Percentiles rank a stretch among this genome's conserved stretches.
Conservation (phyloP, 768 basidiomycete species). For the Coprinellus micaceus region DNA sequence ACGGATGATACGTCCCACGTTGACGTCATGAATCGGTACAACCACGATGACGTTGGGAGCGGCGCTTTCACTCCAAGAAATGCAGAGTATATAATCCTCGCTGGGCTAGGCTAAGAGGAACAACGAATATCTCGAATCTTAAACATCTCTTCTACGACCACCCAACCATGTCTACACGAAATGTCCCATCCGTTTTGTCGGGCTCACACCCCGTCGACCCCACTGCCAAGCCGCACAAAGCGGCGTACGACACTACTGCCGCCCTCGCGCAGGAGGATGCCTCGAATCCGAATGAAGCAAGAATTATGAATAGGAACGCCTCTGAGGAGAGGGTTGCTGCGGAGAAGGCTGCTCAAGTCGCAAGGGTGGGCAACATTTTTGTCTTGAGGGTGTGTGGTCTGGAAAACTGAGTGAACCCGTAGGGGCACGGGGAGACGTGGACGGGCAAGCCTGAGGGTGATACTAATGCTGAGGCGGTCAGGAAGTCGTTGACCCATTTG, state of each 20-base stretch:
- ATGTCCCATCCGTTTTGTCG: neutral
- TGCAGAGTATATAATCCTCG: neutral
- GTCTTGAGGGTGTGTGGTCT: neutral
- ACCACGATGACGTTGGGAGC: neutral
- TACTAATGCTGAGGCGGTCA: constrained; percentile 2
- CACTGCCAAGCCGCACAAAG: constrained; percentile 7
- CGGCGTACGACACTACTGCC: constrained; percentile 51
- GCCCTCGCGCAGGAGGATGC: constrained; percentile 49
- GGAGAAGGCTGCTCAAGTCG: constrained; percentile 46
- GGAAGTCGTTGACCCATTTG: constrained; percentile 1
- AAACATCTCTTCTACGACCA: neutral
- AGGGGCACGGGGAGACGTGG: constrained; percentile 30
- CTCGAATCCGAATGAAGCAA: constrained; percentile 35
- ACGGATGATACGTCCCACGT: neutral
- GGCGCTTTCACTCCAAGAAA: neutral
- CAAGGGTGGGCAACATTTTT: constrained; percentile 38
- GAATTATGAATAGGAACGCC: constrained; percentile 46
- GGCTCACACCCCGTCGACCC: too few relatives aligned
- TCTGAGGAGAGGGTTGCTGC: constrained; percentile 44
- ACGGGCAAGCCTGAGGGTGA: constrained; percentile 28
- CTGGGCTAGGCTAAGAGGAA: neutral
- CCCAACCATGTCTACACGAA: neutral
- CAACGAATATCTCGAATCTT: neutral
- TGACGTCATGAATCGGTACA: constrained; percentile 12
- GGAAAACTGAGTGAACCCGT: neutral